Conservation (phyloP, 108 stramenopile species). For the Pseudonitzschia delicatissima region DNA sequence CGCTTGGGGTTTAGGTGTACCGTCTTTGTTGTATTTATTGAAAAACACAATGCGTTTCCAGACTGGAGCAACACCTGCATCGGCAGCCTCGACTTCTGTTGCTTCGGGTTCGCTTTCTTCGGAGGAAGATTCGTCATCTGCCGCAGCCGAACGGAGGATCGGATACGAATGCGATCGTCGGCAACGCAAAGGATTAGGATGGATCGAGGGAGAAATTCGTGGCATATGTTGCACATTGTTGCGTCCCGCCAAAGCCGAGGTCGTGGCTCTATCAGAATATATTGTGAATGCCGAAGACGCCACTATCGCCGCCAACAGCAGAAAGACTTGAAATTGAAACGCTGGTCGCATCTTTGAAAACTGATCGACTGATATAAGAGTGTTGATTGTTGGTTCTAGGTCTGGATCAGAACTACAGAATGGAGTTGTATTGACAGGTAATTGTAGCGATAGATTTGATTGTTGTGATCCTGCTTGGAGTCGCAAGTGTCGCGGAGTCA, state of each 20-base stretch:
- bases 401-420: no score
- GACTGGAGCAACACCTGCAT: not conserved
- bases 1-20: not conserved
- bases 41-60: conserved; percentile 13
- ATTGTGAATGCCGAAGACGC: conserved; percentile 3
- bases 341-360: no score
- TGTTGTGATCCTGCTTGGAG: no score
- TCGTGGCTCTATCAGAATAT: not conserved
- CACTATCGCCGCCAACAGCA: conserved; percentile 5
- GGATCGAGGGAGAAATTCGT: not conserved
- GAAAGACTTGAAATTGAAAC: no score
- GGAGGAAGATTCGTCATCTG: not conserved
- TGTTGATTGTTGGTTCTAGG: no score
- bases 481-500: no score
- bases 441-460: no score
- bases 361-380: no score
- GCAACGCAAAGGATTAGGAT: not conserved
- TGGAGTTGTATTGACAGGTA: no score
- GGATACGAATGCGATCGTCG: not conserved
- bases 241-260: not conserved
- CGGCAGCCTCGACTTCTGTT: not conserved
- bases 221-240: not conserved
- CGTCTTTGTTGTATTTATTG: conserved; percentile 16
- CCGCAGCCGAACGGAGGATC: not conserved
- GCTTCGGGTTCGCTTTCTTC: not conserved